phyloP scores from a whole-genome alignment of 768 basidiomycete genomes.

The Mycena metata region DNA sequence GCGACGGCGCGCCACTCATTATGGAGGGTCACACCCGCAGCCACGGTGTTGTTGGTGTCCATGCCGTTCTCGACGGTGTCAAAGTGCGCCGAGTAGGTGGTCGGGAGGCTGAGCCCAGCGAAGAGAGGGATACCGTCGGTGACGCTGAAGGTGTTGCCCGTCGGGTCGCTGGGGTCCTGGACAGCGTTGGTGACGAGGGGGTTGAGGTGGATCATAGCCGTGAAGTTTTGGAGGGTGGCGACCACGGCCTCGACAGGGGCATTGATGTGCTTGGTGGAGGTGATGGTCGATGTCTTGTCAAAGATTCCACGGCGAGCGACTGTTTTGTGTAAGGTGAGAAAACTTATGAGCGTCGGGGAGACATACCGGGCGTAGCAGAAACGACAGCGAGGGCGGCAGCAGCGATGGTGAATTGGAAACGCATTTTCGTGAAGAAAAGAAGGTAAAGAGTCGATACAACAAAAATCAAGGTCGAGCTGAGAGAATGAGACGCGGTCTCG shows the following conservation, averaged over 20 bases:
- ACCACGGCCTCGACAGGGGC: constrained; percentile 33
- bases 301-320: constrained; percentile 31
- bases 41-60: constrained; percentile 33
- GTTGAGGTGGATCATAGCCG: constrained; percentile 36
- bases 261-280: constrained; percentile 38
- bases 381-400: constrained; percentile 27
- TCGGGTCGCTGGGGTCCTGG: constrained; percentile 28
- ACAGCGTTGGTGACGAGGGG: constrained; percentile 34
- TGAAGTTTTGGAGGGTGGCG: constrained; percentile 36
- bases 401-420: constrained; percentile 31
- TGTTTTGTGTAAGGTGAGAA: not conserved
- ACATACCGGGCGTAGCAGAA: constrained; percentile 26
- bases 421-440: constrained; percentile 22
- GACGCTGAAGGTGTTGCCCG: constrained; percentile 29
- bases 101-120: constrained; percentile 32
- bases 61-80: constrained; percentile 29
- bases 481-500: constrained; percentile 27
- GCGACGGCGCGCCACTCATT: constrained; percentile 39
- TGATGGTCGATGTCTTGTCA: constrained; percentile 33
- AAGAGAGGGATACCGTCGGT: constrained; percentile 33
- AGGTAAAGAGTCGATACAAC: not conserved
- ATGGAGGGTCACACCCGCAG: constrained; percentile 33
- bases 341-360: too few species aligned
- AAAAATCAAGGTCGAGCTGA: not conserved
- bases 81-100: constrained; percentile 36